A percentile compares a stretch with the other conserved stretches of the same genome.
Conservation (phyloP, 257 asterid species). For the Leptodermis oblonga region DNA sequence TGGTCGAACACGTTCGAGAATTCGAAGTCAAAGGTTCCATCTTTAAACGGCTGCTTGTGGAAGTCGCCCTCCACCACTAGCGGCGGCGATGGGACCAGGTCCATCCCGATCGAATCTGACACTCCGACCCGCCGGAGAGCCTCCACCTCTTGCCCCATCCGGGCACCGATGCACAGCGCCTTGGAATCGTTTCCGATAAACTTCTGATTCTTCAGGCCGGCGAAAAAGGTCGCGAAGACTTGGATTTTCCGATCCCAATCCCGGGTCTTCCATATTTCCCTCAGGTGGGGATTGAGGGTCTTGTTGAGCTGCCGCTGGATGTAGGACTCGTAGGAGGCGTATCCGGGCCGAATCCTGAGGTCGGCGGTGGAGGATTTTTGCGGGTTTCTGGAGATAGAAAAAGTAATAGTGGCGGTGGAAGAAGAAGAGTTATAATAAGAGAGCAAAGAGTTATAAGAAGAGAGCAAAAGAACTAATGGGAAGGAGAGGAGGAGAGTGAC, state of each 20-base stretch:
- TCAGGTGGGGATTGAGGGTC: slow-evolving; percentile 80
- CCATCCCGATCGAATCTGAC: slow-evolving; percentile 63
- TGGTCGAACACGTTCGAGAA: slow-evolving; percentile 95
- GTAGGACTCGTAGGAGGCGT: slow-evolving; percentile 71
- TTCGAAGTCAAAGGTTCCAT: slow-evolving; percentile 63
- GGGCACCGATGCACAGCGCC: slow-evolving; percentile 75
- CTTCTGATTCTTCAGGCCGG: slow-evolving; percentile 30
- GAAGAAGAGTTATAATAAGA: slow-evolving; percentile 11
- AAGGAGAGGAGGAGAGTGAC: slow-evolving; percentile 27
- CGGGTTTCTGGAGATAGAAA: slow-evolving; percentile 6
- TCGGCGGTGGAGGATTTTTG: slow-evolving; percentile 23
- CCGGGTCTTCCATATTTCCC: slow-evolving; percentile 82
- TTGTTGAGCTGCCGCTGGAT: slow-evolving; percentile 82
- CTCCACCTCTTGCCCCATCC: slow-evolving; percentile 95
- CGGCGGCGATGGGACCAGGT: slow-evolving; percentile 87
- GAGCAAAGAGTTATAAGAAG: slow-evolving; percentile 20
- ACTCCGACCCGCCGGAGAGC: slow-evolving; percentile 75
- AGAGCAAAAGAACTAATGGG: slow-evolving; percentile 29
- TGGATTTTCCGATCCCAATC: slow-evolving; percentile 80
- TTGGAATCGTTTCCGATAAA: slow-evolving; percentile 46
- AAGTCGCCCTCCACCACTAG: slow-evolving; percentile 86
- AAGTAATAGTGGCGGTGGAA: slow-evolving; percentile 1
- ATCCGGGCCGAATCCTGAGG: slow-evolving; percentile 84
- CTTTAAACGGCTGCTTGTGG: slow-evolving; percentile 74
- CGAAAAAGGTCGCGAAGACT: slow-evolving; percentile 64